These are phyloP conservation scores for Phytopythium montanum DNA, from an alignment of 352 stramenopile genomes.

Conservation along the genomic window DNA sequence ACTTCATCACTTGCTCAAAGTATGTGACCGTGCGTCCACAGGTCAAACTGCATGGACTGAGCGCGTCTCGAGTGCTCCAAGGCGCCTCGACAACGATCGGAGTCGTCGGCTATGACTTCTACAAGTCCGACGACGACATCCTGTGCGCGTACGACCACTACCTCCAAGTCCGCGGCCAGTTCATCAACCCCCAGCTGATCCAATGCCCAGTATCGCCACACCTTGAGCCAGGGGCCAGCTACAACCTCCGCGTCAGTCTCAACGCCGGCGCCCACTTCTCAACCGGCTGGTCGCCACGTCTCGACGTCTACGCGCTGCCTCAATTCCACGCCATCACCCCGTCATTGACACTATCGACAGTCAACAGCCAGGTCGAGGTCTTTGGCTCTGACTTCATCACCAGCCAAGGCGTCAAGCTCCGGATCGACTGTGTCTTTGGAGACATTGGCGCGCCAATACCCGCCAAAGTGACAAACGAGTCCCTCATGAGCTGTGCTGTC, in stretches of 20 bases:
- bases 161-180: slow-evolving; percentile 6
- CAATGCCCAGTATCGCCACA: slow-evolving; percentile 16
- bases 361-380: slow-evolving; percentile 12
- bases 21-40: slow-evolving; percentile 17
- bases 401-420: slow-evolving; percentile 11
- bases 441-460: slow-evolving; percentile 1
- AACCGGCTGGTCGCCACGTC: neutral
- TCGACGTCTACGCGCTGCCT: slow-evolving; percentile 19
- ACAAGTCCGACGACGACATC: neutral
- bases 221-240: slow-evolving; percentile 10
- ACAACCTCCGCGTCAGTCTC: slow-evolving; percentile 25
- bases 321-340: slow-evolving; percentile 13
- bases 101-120: slow-evolving; percentile 22
- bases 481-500: slow-evolving; percentile 15
- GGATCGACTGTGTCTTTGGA: slow-evolving; percentile 21
- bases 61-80: slow-evolving; percentile 16
- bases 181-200: slow-evolving; percentile 12
- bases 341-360: neutral
- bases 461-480: slow-evolving; percentile 16
- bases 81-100: slow-evolving; percentile 12
- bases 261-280: slow-evolving; percentile 30
- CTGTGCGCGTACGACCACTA: slow-evolving; percentile 16
- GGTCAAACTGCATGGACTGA: slow-evolving; percentile 15
- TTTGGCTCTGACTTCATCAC: slow-evolving; percentile 21
- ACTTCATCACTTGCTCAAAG: slow-evolving; percentile 19